Percentiles rank a stretch among this genome's conserved stretches.
phyloP scores from a whole-genome alignment of 169 alveolate species.

The Plasmodium gaboni region DNA sequence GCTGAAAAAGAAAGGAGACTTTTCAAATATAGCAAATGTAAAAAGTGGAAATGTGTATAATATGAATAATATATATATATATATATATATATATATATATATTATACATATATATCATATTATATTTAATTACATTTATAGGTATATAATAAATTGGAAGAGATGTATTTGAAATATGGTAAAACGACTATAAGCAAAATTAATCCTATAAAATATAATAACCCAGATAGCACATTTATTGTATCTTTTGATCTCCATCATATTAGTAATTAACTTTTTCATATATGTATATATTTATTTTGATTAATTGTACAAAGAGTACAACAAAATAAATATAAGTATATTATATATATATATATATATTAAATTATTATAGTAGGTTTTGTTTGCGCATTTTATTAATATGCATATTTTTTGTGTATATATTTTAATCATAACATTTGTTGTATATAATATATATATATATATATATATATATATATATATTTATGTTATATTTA shows the following conservation, averaged over 20 bases:
- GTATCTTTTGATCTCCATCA: constrained; percentile 44
- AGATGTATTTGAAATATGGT: constrained; percentile 8
- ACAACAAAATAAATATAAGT: no score
- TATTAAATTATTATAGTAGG: no score
- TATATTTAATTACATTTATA: constrained; percentile 11
- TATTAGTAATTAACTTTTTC: constrained; percentile 11
- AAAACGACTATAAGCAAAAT: not conserved
- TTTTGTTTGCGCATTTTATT: no score
- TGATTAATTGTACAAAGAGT: no score
- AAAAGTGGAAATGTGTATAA: not conserved
- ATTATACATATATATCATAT: not conserved
- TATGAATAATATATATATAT: not conserved
- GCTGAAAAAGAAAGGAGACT: constrained; percentile 24
- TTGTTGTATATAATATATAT: no score
- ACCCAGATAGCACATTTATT: constrained; percentile 2
- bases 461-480: no score
- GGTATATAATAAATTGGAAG: constrained; percentile 26
- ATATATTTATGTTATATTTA: no score
- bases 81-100: not conserved
- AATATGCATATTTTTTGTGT: no score
- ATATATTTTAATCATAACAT: no score
- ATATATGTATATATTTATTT: no score
- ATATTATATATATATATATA: not conserved
- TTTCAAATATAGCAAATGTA: constrained; percentile 23
- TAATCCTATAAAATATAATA: not conserved